Conservation (phyloP, 352 stramenopile species). For the Pythium rishiriense region DNA sequence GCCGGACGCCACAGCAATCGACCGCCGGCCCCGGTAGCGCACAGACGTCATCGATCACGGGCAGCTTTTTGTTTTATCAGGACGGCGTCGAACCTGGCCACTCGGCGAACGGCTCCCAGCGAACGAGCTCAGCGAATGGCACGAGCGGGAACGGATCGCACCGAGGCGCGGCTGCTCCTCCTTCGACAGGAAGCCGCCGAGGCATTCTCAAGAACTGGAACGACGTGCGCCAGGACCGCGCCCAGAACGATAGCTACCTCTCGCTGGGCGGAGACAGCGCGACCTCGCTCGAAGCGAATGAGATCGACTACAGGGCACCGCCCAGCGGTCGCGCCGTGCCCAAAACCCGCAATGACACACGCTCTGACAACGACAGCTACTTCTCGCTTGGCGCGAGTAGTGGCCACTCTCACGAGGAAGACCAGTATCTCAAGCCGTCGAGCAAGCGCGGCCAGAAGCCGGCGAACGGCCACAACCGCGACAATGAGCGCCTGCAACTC, state of each 20-base stretch:
- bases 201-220: constrained; percentile 33
- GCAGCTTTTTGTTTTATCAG: constrained; percentile 30
- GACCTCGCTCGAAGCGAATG: constrained; percentile 8
- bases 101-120: constrained; percentile 15
- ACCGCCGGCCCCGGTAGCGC: neutral
- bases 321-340: constrained; percentile 1
- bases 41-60: constrained; percentile 3
- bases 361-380: constrained; percentile 31
- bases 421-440: neutral
- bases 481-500: neutral
- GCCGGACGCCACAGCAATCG: neutral
- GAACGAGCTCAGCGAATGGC: neutral
- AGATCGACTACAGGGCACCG: neutral
- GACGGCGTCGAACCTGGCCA: constrained; percentile 20
- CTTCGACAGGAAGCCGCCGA: constrained; percentile 6
- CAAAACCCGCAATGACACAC: constrained; percentile 17
- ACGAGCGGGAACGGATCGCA: constrained; percentile 6
- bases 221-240: constrained; percentile 16
- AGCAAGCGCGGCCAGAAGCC: neutral
- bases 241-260: constrained; percentile 19
- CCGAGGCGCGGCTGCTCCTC: neutral
- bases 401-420: constrained; percentile 9
- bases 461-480: neutral
- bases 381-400: constrained; percentile 24
- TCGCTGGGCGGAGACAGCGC: constrained; percentile 17